Percentiles rank a stretch among this genome's conserved stretches.
These are phyloP conservation scores for Starmerella riodocensis DNA, from an alignment of 805 yeast genomes.

Conservation along the genomic window DNA sequence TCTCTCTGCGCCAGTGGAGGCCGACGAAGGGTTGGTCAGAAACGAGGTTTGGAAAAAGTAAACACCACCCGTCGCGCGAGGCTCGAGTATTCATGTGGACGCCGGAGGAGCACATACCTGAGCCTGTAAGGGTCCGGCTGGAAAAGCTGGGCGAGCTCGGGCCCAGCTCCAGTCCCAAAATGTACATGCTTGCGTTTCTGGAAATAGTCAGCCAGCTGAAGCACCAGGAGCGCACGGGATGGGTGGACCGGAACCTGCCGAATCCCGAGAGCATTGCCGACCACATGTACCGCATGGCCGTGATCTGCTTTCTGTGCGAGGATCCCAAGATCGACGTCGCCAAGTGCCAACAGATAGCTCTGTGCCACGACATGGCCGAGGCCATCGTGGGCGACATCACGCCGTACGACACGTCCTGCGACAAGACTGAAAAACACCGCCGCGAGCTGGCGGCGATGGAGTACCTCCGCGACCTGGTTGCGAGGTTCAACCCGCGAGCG, in stretches of 20 bases:
- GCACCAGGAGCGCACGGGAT: constrained; percentile 78
- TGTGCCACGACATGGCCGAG: constrained; percentile 92
- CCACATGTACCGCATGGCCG: constrained; percentile 91
- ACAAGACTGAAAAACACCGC: constrained; percentile 69
- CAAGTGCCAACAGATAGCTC: constrained; percentile 70
- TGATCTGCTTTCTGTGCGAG: constrained; percentile 57
- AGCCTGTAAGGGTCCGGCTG: constrained; percentile 31
- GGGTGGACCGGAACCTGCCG: constrained; percentile 59
- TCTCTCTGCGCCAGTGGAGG: no score
- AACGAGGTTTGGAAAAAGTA: no score
- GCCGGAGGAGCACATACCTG: constrained; percentile 43
- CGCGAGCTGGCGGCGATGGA: constrained; percentile 64
- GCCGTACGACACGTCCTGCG: constrained; percentile 52
- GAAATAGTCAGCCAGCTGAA: constrained; percentile 63
- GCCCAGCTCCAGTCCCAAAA: constrained; percentile 18
- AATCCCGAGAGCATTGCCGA: constrained; percentile 69
- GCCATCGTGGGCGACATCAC: constrained; percentile 89
- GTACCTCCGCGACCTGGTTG: constrained; percentile 47
- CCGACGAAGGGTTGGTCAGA: no score
- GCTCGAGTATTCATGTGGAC: constrained; percentile 35
- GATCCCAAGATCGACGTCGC: constrained; percentile 42
- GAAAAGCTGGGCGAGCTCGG: constrained; percentile 9
- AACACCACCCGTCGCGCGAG: no score
- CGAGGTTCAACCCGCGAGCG: constrained; percentile 49
- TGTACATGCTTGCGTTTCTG: constrained; percentile 35